These are phyloP conservation scores for Lactarius hatsudake DNA, from an alignment of 768 basidiomycete species.

Conservation along the genomic window DNA sequence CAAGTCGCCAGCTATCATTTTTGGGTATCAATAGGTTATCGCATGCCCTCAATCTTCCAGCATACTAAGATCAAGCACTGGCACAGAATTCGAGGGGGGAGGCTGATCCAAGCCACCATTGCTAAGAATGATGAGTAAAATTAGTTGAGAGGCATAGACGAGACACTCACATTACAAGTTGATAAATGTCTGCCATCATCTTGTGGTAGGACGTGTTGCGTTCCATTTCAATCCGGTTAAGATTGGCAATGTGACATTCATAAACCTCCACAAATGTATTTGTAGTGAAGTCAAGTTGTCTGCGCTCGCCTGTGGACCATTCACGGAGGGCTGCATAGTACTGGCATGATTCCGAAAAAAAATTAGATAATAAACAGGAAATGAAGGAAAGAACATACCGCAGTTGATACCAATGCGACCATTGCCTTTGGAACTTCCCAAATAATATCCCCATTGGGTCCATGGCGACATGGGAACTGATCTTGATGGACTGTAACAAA, in stretches of 20 bases:
- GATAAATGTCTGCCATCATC: background rate
- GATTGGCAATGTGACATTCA: background rate
- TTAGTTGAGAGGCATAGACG: background rate
- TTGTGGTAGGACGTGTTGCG: background rate
- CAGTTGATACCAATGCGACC: background rate
- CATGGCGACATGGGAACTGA: background rate
- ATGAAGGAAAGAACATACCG: background rate
- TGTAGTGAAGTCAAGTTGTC: background rate
- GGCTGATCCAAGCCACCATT: too few relatives aligned
- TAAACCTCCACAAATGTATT: background rate
- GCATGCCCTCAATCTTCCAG: background rate
- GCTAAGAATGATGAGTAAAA: background rate
- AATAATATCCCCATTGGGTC: background rate
- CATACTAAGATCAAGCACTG: background rate
- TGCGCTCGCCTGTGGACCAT: background rate
- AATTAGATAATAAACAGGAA: background rate
- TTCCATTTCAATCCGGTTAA: background rate
- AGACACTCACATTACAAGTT: background rate
- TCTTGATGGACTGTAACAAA: background rate
- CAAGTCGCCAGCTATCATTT: too few relatives aligned
- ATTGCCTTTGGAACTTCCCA: background rate
- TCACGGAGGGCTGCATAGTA: background rate
- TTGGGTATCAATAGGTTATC: too few relatives aligned
- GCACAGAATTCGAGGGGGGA: too few relatives aligned
- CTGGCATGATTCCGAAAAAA: background rate